These are phyloP conservation scores for Apium graveolens DNA, from an alignment of 129 eudicot genomes.

Conservation along the genomic window DNA sequence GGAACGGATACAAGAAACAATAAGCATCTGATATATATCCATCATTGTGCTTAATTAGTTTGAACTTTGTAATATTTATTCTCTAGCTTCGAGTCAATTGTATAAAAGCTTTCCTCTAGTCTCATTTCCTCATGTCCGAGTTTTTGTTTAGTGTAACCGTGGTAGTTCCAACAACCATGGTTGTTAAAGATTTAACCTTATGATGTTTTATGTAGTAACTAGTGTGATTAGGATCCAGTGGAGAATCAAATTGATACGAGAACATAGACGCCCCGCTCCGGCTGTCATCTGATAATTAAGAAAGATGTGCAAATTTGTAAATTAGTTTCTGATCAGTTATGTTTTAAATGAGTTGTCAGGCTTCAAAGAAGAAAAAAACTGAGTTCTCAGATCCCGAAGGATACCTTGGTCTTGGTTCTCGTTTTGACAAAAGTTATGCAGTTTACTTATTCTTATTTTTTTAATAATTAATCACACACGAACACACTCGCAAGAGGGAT, in stretches of 20 bases:
- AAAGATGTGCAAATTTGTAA: background rate
- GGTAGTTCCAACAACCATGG: background rate
- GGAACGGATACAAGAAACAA: slow-evolving; percentile 42
- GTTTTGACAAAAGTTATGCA: background rate
- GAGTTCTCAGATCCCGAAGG: no score
- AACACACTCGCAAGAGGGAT: no score
- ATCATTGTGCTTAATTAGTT: background rate
- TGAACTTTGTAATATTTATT: background rate
- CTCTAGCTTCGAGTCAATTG: slow-evolving; percentile 3
- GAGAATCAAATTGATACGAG: background rate
- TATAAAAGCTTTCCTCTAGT: background rate
- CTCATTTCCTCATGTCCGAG: background rate
- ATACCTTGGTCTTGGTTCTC: no score
- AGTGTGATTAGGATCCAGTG: background rate
- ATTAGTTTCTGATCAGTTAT: background rate
- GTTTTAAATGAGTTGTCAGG: background rate
- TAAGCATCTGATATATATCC: slow-evolving; percentile 24
- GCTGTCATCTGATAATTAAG: background rate
- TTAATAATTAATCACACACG: no score
- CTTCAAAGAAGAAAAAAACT: no score
- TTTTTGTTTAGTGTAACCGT: background rate
- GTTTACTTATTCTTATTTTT: no score
- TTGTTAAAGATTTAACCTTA: background rate
- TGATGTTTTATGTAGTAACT: background rate
- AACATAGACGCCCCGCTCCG: background rate